These are phyloP conservation scores for Capronia epimyces DNA, from an alignment of 2,329 filamentous ascomycete species.

Conservation along the genomic window DNA sequence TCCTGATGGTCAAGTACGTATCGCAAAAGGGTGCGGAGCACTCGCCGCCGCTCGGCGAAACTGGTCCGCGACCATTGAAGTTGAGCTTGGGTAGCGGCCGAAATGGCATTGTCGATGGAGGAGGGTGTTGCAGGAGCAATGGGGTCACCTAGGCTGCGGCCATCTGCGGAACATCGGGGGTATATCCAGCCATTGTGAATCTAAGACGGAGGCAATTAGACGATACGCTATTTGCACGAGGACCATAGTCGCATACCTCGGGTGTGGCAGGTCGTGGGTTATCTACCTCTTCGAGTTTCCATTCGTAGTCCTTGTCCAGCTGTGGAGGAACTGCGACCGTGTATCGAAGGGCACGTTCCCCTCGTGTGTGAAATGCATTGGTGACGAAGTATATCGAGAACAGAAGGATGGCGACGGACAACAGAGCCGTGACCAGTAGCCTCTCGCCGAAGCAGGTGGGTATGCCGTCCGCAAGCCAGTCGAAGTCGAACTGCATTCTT, in stretches of 20 bases:
- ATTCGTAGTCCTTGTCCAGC: constrained; percentile 9
- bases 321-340: constrained; percentile 17
- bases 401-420: constrained; percentile 1
- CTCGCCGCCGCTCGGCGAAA: constrained; percentile 69
- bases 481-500: not conserved
- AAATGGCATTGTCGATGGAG: constrained; percentile 73
- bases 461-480: not conserved
- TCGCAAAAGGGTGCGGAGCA: constrained; percentile 74
- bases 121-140: constrained; percentile 66
- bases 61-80: constrained; percentile 68
- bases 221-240: not conserved
- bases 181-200: constrained; percentile 23
- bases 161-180: constrained; percentile 68
- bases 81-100: constrained; percentile 69
- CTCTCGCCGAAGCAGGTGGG: not conserved
- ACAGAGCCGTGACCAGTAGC: not conserved
- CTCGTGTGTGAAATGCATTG: not conserved
- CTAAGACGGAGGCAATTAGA: constrained; percentile 6
- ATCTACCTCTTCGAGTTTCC: not conserved
- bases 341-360: constrained; percentile 13
- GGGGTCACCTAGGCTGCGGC: constrained; percentile 60
- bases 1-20: constrained; percentile 80
- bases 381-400: not conserved
- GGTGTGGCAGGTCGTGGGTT: not conserved
- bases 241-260: not conserved